Conservation (phyloP, 2,329 filamentous ascomycete genomes). For the Claviceps cyperi region DNA sequence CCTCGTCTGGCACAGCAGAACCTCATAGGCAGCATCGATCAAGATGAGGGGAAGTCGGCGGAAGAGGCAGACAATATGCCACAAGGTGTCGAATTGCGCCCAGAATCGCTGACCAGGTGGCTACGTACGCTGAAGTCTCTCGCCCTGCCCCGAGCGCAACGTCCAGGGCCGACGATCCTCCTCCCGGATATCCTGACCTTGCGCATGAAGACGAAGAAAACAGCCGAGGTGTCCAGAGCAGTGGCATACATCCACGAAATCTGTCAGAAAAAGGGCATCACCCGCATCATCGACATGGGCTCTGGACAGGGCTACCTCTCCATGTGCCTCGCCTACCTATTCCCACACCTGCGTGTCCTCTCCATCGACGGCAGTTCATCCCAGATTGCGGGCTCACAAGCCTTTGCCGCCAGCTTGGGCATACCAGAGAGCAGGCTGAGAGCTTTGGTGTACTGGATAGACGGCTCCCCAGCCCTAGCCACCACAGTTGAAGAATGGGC, state of each 20-base stretch:
- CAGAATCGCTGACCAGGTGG: constrained; percentile 13
- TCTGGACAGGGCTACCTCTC: constrained; percentile 19
- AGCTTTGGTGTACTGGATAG: constrained; percentile 16
- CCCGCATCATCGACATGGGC: constrained; percentile 14
- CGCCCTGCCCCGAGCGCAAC: constrained; percentile 12
- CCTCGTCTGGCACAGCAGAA: constrained; percentile 17
- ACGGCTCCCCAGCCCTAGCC: constrained; percentile 11
- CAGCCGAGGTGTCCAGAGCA: constrained; percentile 15
- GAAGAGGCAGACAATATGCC: neutral
- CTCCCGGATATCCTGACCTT: constrained; percentile 12
- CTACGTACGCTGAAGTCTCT: constrained; percentile 11
- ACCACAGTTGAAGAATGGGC: constrained; percentile 15
- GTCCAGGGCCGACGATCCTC: constrained; percentile 3
- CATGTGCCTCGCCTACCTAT: constrained; percentile 15
- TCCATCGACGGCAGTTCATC: constrained; percentile 19
- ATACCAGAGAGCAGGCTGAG: constrained; percentile 10
- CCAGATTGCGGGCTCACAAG: constrained; percentile 15
- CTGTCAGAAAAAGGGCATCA: constrained; percentile 12
- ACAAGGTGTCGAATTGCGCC: neutral
- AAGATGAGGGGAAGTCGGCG: constrained; percentile 1
- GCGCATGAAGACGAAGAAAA: constrained; percentile 19
- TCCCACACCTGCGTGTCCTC: constrained; percentile 13
- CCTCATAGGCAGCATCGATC: constrained; percentile 15
- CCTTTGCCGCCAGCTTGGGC: constrained; percentile 11
- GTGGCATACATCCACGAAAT: constrained; percentile 12